Conservation (phyloP, 2,329 filamentous ascomycete species). For the Saccharata proteae region DNA sequence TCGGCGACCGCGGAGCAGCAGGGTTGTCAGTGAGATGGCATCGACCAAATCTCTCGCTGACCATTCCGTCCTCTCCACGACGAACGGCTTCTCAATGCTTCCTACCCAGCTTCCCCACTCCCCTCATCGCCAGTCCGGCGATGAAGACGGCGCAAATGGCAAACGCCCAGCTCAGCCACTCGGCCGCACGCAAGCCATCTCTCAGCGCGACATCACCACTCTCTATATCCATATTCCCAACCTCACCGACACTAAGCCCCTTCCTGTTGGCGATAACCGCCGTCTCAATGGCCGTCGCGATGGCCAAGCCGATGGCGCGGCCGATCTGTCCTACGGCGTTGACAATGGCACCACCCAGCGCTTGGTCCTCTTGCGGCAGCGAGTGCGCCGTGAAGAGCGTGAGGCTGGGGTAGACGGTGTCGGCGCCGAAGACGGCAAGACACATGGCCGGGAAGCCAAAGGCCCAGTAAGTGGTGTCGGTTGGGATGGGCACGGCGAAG, state of each 20-base stretch:
- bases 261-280: constrained; percentile 43
- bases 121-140: constrained; percentile 13
- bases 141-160: not conserved
- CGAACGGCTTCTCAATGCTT: too few relatives aligned
- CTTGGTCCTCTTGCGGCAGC: constrained; percentile 49
- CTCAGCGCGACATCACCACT: constrained; percentile 14
- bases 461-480: constrained; percentile 50
- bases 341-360: constrained; percentile 52
- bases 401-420: constrained; percentile 52
- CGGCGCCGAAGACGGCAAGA: constrained; percentile 49
- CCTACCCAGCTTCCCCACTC: constrained; percentile 15
- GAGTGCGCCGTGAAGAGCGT: constrained; percentile 51
- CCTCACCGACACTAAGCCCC: constrained; percentile 16
- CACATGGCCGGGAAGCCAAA: constrained; percentile 52
- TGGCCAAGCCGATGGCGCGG: constrained; percentile 48
- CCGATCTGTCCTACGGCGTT: constrained; percentile 53
- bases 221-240: constrained; percentile 8
- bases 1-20: too few relatives aligned
- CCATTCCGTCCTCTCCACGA: too few relatives aligned
- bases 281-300: constrained; percentile 50
- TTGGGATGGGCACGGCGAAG: constrained; percentile 50
- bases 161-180: constrained; percentile 4
- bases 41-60: too few relatives aligned
- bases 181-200: constrained; percentile 15
- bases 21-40: too few relatives aligned